Evolutionary conservation across 2,329 filamentous ascomycete species (phyloP), one percentile per base, ranked within the genome.

Genomic region (Rhinocladiella mackenziei): DNA sequence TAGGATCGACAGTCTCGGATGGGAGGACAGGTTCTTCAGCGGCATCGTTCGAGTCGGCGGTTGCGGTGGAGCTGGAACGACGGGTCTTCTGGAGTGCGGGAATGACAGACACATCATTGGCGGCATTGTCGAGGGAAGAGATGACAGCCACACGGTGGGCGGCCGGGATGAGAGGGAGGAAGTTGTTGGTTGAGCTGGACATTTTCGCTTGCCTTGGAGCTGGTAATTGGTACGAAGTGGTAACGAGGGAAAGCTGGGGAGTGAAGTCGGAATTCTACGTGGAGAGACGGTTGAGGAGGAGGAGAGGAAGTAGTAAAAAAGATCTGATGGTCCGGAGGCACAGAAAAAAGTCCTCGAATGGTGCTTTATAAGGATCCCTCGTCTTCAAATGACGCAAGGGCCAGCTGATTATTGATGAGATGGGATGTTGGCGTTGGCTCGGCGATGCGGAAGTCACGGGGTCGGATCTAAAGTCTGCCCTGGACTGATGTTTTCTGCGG

Each of bases 61-160:
- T 52, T 25, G 44, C 23, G 39, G 51, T 43, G 38, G 56, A 45
- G 48, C 51, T 47, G 48, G 51, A 52, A 41, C 56, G 51, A 40
- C 48, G 46, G 48, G 52, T 46, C 33, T 55, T 55, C 26, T 55
- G 48, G 7, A 51, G 33, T 11, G 31, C 44, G 11, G 52, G 52
- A 13, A 55, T 48, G 32, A 55, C 22, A 10, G 49, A 36, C 20
- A 52, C 49, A 23, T 37, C 45, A 38, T 19, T 29, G 19, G 14
- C 37, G 17, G 36, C 9, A 15, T 15, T 26, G 20, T 30, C 30
- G 17, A 43, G 33, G 25, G 32, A 23, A 29, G 48, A 45, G 33
- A 48, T 44, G 18, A 45, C 31, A 14, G 42, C 46, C 29, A 46
- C 49, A 18, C 47, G 49, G 22, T 52, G 50, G 22, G 46, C 26